Evolutionary conservation across 495 filamentous ascomycete species (phyloP), one percentile per base, ranked within the genome.

Genomic region (Penicillium verhagenii): DNA sequence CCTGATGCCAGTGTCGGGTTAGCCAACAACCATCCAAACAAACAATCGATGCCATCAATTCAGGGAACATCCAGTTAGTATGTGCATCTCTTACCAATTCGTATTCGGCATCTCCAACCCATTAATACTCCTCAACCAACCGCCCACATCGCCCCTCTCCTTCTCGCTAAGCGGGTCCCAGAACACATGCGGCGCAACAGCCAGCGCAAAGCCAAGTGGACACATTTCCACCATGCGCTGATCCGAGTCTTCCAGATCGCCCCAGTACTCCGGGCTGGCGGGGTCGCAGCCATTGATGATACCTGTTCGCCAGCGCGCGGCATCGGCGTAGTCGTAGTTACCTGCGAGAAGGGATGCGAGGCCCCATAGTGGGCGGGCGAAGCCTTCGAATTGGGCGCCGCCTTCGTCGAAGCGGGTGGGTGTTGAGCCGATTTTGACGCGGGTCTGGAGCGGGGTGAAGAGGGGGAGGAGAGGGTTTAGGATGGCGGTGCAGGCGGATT

Each of bases 201-300:
- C 84, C 53, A 89, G 67, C 29, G 85, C 79, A 52, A 80, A 89
- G 9, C 82, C 82, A 52, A 91, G 77, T 11, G 88, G 87, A 60
- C 86, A 90, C 80, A 90, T 89, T 66, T 91, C 89, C 18, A 91
- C 88, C 87, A 91, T 91, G n/a, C 88, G 74, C 75, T 91, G 87
- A 57, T 91, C 88, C 50, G 83, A 79, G 63, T 89, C 86, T 57
- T 84, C 76, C 49, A 86, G 83, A 33, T 80, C 80, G 5, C 87
- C 87, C 87, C 88, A 92, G 60, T 83, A 91, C 71, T 91, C 87
- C 0, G 78, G 72, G 56, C 75, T 76, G 35, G 79, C 71, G 1
- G 86, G 85, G 52, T 91, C 82, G 0, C 86, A 89, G 0, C 87
- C 88, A 18, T 82, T 77, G 37, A 79, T 80, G 37, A 91, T 74